Conservation (phyloP, 2,329 filamentous ascomycete genomes). For the Cercospora sesami region DNA sequence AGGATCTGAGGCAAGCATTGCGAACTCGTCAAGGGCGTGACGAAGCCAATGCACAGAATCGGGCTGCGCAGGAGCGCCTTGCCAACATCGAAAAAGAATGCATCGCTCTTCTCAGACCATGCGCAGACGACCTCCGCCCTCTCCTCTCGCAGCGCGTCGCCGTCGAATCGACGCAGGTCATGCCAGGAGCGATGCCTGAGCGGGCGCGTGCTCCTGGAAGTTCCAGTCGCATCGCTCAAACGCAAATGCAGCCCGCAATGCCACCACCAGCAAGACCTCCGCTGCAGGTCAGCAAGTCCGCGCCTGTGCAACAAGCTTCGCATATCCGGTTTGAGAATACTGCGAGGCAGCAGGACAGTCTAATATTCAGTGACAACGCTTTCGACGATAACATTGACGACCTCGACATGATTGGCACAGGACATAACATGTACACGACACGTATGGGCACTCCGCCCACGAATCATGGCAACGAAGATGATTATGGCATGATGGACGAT, state of each 20-base stretch:
- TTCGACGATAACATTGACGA: constrained; percentile 30
- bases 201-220: constrained; percentile 23
- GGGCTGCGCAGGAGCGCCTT: constrained; percentile 30
- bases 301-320: not conserved
- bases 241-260: constrained; percentile 31
- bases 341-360: constrained; percentile 2
- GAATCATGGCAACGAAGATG: constrained; percentile 32
- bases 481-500: constrained; percentile 40
- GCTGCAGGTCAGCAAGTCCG: not conserved
- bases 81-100: constrained; percentile 32
- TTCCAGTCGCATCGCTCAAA: constrained; percentile 38
- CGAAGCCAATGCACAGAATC: constrained; percentile 31
- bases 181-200: not conserved
- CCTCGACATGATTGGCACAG: constrained; percentile 28
- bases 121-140: constrained; percentile 29
- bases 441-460: constrained; percentile 43
- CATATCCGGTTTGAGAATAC: constrained; percentile 4
- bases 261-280: constrained; percentile 19
- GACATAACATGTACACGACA: constrained; percentile 39
- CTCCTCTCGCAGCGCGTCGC: constrained; percentile 27
- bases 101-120: constrained; percentile 27
- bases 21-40: constrained; percentile 22
- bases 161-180: constrained; percentile 35
- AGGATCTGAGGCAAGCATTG: constrained; percentile 29
- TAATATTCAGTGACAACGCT: constrained; percentile 12